Evolutionary conservation across 495 filamentous ascomycete genomes (phyloP), one percentile per base, ranked within the genome.

Genomic region (Terfezia claveryi): DNA sequence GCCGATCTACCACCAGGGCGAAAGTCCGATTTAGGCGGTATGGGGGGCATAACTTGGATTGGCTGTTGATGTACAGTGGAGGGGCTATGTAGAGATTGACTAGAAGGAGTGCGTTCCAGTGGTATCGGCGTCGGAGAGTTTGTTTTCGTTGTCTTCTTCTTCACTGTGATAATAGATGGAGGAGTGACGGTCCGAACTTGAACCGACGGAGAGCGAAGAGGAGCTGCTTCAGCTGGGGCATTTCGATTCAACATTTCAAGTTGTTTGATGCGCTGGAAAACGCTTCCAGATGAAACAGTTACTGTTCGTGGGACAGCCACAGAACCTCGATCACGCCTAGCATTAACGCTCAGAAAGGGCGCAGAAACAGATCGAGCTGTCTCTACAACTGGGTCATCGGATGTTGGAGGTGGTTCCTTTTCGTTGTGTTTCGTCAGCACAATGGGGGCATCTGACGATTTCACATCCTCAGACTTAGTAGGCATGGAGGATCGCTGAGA

Each of bases 241-340:
- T 46, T 46, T 46, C 41, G 41, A 20, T 46, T 62, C 17, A 62
- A 23, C 60, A 62, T 62, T 53, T 65, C 63, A n/a, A 66, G 52
- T 52, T 66, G 63, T 36, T 57, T 53, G 46, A 66, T 66, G 23
- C 63, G 62, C 53, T 65, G 63, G 8, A 60, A 61, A 10, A 66
- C 63, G 41, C 41, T 46, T 14, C 41, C 41, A 20, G 41, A 46
- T 14, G 12, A 14, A 9, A 46, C 41, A 4, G 41, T 46, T 14
- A 46, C 8, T 14, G 41, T 46, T 3, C 41, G 41, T 46, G 41
- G 41, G 17, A 46, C 41, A 20, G 41, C 41, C 12, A 46, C 17
- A 20, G 41, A 46, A 20, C 14, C 41, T 14, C 41, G 41, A 4
- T 20, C 41, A 5, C 59, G 58, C 49, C 62, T 51, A 11, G 62